Base-by-base conservation (phyloP, 1,284 basidiomycete genomes). In the Coniferiporia weirii region DNA sequence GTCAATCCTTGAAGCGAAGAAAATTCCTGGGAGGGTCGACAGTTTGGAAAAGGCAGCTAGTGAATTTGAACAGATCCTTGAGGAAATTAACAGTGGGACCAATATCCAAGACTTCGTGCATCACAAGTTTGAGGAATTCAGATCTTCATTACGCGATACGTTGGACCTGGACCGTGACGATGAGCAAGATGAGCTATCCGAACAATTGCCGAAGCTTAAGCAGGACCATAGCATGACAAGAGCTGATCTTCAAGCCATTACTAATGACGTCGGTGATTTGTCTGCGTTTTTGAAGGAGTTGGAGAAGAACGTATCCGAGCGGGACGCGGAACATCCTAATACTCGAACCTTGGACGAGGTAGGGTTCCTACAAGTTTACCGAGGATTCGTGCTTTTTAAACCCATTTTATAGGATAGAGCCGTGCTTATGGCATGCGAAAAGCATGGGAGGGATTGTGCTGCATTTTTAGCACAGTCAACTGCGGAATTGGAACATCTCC, bases 121-220 rank as follows among this genome's bases (percentile, higher is more conserved):
- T 20, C 36, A 36, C 10, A 60, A 52, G 32, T n/a, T 60, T 3
- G 48, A 45, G 2, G 53, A 56, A 8, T 22, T 55, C 22, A 50
- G 19, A 22, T 13, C 17, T 7, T 32, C 15, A 13, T 36, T 40
- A 20, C 34, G 13, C 19, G 52, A 54, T 9, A n/a, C 7, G 17
- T 32, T 35, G 47, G 32, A 50, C 15, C 15, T 27, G 38, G 36
- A 43, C n/a, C 22, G 36, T n/a, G 20, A 8, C 34, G 51, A 53
- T 10, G 51, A 53, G 10, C 17, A 52, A 19, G 27, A 34, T 22
- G 54, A 52, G 36, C 10, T 50, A 15, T 46, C n/a, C n/a, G 53
- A 46, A 27, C 36, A n/a, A 15, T 7, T 51, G 17, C 13, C 8
- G 22, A 36, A 36, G 36, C 47, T 51, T 17, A 35, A 10, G 3